Conservation (phyloP, 2,329 filamentous ascomycete species). For the Penicillium paneum region DNA sequence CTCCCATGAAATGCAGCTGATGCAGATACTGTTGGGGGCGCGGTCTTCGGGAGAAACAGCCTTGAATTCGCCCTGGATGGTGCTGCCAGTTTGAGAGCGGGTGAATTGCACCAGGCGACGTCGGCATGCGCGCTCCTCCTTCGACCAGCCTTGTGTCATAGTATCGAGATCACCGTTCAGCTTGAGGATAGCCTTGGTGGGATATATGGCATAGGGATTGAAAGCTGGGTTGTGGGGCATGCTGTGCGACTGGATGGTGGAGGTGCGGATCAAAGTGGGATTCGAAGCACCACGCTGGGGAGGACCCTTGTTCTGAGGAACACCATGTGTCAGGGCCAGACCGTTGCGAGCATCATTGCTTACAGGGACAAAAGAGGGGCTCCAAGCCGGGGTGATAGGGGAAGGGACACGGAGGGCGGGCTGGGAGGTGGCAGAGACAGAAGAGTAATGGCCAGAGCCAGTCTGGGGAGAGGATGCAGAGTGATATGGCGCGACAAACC, state of each 20-base stretch:
- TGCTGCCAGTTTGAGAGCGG: slow-evolving; percentile 76
- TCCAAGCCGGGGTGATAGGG: slow-evolving; percentile 49
- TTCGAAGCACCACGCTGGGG: slow-evolving; percentile 49
- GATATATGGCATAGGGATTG: slow-evolving; percentile 77
- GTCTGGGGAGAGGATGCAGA: slow-evolving; percentile 42
- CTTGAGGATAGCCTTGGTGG: slow-evolving; percentile 79
- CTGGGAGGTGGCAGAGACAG: slow-evolving; percentile 41
- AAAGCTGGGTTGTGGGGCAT: slow-evolving; percentile 55
- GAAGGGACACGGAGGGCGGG: slow-evolving; percentile 49
- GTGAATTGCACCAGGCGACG: slow-evolving; percentile 86
- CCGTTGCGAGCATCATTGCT: slow-evolving; percentile 44
- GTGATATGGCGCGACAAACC: slow-evolving; percentile 40
- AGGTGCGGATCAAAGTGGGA: slow-evolving; percentile 65
- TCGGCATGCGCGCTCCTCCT: slow-evolving; percentile 74
- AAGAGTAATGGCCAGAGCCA: slow-evolving; percentile 42
- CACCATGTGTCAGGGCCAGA: slow-evolving; percentile 39
- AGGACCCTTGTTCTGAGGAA: slow-evolving; percentile 38
- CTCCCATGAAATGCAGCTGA: slow-evolving; percentile 97
- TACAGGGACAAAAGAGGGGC: slow-evolving; percentile 47
- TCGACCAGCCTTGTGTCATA: slow-evolving; percentile 81
- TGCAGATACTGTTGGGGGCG: slow-evolving; percentile 79
- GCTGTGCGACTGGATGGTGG: slow-evolving; percentile 57
- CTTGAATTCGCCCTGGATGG: slow-evolving; percentile 75
- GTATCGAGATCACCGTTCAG: slow-evolving; percentile 78
- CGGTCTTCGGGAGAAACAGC: slow-evolving; percentile 76